Evolutionary conservation across 2,329 filamentous ascomycete species (phyloP), one percentile per base, ranked within the genome.

Genomic region (Phoma herbarum): DNA sequence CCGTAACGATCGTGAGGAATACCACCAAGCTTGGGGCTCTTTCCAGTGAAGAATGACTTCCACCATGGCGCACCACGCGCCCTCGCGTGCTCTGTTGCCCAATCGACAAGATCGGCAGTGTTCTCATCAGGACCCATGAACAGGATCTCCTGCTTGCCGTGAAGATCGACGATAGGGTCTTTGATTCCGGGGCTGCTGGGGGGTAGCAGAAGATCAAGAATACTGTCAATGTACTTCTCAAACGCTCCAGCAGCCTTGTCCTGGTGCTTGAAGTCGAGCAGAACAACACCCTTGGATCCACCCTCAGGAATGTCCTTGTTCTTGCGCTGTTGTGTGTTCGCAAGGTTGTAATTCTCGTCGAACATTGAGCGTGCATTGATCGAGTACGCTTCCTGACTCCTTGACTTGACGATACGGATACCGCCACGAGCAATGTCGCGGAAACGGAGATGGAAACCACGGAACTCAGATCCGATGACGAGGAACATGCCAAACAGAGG

Each of bases 31-130:
- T 91, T 95, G 52, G 93, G 95, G 68, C 92, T 97, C 85, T 99
- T 99, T 73, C 95, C 95, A 2, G 95, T 99, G 85, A 99, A 99
- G 86, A 99, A 99, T 0, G 95, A 99, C 84, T 99, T 99, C 95
- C 95, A 99, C 92, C 94, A 99, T 26, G 93, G 92, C 4, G 95
- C 95, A 44, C 93, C 93, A 69, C 95, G 89, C 61, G 83, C 82
- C 51, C 92, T 88, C 60, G 95, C 95, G 78, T 99, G 95, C 78
- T 95, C 90, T 1, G 95, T 99, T n/a, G 95, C 95, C 95, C 95
- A 99, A 79, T 99, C 89, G 50, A 99, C 95, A 31, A 99, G 85
- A 72, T 97, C 92, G 22, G 95, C 95, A 1, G 95, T 99, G 81
- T 99, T 99, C 87, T 99, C 95, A 68, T 99, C 95, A 0, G 95